Evolutionary conservation across 345 rosid genomes (phyloP), one percentile per base, ranked within the genome.

Genomic region (Dovyalis caffra): DNA sequence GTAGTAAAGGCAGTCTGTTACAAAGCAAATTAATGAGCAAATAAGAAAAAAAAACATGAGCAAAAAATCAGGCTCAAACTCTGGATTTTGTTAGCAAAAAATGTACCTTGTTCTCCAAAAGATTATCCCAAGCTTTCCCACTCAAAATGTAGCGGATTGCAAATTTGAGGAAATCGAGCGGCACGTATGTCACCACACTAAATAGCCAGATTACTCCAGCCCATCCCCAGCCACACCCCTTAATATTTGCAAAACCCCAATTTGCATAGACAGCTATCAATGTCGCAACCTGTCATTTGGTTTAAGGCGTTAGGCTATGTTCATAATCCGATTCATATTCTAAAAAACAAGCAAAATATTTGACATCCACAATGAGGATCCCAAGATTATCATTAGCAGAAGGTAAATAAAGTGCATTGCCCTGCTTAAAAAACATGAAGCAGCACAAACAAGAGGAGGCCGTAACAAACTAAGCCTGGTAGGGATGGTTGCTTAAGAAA

Each of bases 191-290:
- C n/a, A 88, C 85, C 68, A 93, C 12, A 62, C 92, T 91, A 76
- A 88, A 93, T 8, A 93, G 83, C 98, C 97, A 93, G 76, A 91
- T 89, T n/a, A 91, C 95, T 43, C 98, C 98, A 9, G 97, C 95
- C 98, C 97, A 93, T 58, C 94, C 97, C 98, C 97, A 93, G n/a
- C 98, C 94, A 1, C 79, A 61, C 1, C 98, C 97, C 83, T 88
- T 14, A 43, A 91, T 85, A 28, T 65, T 70, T 0, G 98, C 97
- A 67, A 93, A 91, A 33, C 80, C 82, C 97, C 97, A 93, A 31
- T 90, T 79, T 9, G 98, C 97, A 80, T 93, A 90, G 25, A 91
- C 98, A 1, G 97, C 91, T 78, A 93, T 88, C 45, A 89, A 25
- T 25, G 97, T 93, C 1, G 97, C 98, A 2, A 89, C 82, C 98